Percentiles rank a stretch among this genome's conserved stretches.
Evolutionary conservation across 2,329 filamentous ascomycete species (phyloP).

Genomic region (Phaeoacremonium minimum): DNA sequence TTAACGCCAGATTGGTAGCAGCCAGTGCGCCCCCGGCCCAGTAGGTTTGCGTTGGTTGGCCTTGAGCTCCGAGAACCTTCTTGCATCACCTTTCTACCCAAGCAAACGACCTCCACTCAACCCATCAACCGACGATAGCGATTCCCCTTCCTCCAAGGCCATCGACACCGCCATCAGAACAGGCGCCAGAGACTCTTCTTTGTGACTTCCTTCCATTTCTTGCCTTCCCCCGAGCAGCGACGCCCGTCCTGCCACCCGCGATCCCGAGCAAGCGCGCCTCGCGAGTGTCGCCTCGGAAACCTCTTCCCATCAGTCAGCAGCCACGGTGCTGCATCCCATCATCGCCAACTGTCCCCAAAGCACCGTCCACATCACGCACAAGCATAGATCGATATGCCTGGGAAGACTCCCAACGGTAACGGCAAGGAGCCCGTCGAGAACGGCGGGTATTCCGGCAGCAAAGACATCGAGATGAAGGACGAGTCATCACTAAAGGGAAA

Average conservation of each 20-base stretch:
- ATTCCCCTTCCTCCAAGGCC: neutral
- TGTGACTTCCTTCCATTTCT: slow-evolving; percentile 7
- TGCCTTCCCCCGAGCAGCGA: neutral
- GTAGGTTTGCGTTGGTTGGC: too few relatives aligned
- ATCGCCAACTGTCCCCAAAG: slow-evolving; percentile 4
- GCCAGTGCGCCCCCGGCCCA: slow-evolving; percentile 1
- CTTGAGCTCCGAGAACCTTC: slow-evolving; percentile 12
- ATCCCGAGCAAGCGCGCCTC: slow-evolving; percentile 4
- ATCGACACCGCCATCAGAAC: neutral
- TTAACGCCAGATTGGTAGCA: neutral
- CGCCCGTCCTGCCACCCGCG: neutral
- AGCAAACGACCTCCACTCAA: slow-evolving; percentile 1
- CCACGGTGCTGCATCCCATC: slow-evolving; percentile 8
- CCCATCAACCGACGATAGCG: slow-evolving; percentile 1
- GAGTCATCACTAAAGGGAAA: slow-evolving; percentile 53
- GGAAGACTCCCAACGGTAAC: slow-evolving; percentile 70
- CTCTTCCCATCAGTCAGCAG: slow-evolving; percentile 4
- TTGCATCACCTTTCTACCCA: slow-evolving; percentile 12
- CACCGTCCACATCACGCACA: slow-evolving; percentile 5
- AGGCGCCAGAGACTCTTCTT: slow-evolving; percentile 7
- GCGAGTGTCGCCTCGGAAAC: slow-evolving; percentile 2
- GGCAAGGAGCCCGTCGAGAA: slow-evolving; percentile 68
- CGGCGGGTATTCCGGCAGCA: slow-evolving; percentile 55
- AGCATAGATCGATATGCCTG: slow-evolving; percentile 51
- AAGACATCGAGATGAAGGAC: slow-evolving; percentile 68